Evolutionary conservation across 352 stramenopile genomes (phyloP), one percentile per base, ranked within the genome.

Genomic region (Phytophthora litchii): DNA sequence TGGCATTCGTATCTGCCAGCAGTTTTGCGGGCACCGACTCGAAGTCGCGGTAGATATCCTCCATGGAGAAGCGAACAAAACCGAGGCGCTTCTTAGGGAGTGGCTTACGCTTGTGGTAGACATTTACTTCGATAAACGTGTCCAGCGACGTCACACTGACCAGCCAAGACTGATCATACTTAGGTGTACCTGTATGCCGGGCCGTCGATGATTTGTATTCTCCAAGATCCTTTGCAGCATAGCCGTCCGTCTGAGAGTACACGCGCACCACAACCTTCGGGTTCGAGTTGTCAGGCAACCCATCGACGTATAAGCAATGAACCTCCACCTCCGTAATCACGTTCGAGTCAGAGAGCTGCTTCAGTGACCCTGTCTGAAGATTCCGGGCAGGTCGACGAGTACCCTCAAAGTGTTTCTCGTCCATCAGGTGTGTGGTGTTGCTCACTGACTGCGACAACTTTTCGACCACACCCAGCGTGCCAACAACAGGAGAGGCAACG

Each of bases 21-120:
- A 94, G 64, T 56, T 91, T 89, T 11, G 76, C 77, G 7, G 86
- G 84, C 25, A 95, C 74, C 1, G 79, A 61, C 13, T 91, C 72
- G 45, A 93, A 95, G 27, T 94, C 76, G 32, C 82, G 81, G 54
- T 91, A 94, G 29, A 95, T 89, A n/a, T 95, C 81, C 37, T 95
- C 81, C 48, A 94, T 79, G 17, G 84, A 92, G 37, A 93, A 81
- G 4, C 76, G 72, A 37, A 94, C 60, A 51, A 71, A 85, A 4
- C 86, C 86, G 9, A 95, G 69, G 5, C 70, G 66, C 54, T 95
- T 95, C 55, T 92, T 91, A 25, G 81, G 76, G 29, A 94, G 34
- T n/a, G 86, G 86, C 65, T 92, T 92, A 29, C 86, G 84, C 60
- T 95, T 95, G 64, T 95, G 86, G 45, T 79, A 85, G 8, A 95